A percentile compares a stretch with the other conserved stretches of the same genome.
Conservation (phyloP, 768 basidiomycete genomes). For the Trametes punicea region DNA sequence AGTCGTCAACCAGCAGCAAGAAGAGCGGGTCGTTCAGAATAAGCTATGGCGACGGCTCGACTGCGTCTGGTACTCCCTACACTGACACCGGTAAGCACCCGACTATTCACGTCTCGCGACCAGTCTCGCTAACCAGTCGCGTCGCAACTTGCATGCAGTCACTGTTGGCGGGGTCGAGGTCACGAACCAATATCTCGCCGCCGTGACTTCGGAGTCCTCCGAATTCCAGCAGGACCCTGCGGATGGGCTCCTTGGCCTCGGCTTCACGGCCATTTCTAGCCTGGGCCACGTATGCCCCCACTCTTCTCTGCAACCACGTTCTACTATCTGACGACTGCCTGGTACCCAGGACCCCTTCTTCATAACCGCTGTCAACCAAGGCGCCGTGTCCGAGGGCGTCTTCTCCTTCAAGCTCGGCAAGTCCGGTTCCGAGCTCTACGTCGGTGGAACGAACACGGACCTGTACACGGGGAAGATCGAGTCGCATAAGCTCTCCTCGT, state of each 20-base stretch:
- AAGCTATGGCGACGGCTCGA: slow-evolving; percentile 35
- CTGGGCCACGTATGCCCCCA: neutral
- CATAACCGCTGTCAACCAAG: slow-evolving; percentile 17
- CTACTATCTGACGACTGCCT: neutral
- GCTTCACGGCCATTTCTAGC: slow-evolving; percentile 18
- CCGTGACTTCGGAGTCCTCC: slow-evolving; percentile 9
- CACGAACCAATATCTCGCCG: slow-evolving; percentile 12
- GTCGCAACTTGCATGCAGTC: slow-evolving; percentile 21
- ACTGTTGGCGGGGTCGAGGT: slow-evolving; percentile 29
- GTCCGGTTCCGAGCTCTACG: slow-evolving; percentile 28
- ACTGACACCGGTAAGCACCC: slow-evolving; percentile 25
- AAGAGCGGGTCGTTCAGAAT: slow-evolving; percentile 29
- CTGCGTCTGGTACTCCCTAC: slow-evolving; percentile 31
- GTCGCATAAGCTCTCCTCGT: slow-evolving; percentile 21
- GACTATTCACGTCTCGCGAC: neutral
- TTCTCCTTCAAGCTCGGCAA: slow-evolving; percentile 28
- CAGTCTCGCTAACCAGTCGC: neutral
- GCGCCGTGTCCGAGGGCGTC: slow-evolving; percentile 13
- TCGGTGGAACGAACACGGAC: slow-evolving; percentile 34
- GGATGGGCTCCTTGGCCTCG: slow-evolving; percentile 24
- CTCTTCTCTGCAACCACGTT: neutral
- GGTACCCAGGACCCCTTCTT: slow-evolving; percentile 19
- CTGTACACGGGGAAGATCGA: slow-evolving; percentile 32
- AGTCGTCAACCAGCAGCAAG: slow-evolving; percentile 24
- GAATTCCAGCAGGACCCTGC: slow-evolving; percentile 3